These are phyloP conservation scores for Trametes gibbosa DNA, from an alignment of 768 basidiomycete genomes.

Conservation along the genomic window DNA sequence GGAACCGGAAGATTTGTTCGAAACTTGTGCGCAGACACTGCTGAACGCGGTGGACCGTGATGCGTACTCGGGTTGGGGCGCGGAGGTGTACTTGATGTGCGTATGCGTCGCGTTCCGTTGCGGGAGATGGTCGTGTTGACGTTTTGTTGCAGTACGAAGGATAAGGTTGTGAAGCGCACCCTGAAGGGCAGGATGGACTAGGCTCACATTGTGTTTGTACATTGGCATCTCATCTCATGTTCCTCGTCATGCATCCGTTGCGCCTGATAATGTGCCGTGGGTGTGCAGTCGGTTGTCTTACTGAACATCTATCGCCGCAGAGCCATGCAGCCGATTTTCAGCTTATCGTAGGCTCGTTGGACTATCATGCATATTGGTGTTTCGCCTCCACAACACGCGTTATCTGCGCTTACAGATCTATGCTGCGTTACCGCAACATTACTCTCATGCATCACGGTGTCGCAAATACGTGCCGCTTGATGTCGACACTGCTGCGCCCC, in stretches of 20 bases:
- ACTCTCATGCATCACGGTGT: no score
- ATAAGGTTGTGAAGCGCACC: conserved; percentile 53
- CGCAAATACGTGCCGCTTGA: no score
- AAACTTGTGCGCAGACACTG: conserved; percentile 95
- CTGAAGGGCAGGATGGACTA: conserved; percentile 55
- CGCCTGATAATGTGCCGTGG: background rate
- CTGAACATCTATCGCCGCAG: no score
- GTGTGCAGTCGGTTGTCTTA: background rate
- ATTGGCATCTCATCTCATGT: conserved; percentile 15
- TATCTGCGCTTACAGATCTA: no score
- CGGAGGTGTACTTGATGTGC: conserved; percentile 92
- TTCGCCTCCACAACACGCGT: no score
- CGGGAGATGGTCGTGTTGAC: background rate
- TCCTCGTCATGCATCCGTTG: background rate
- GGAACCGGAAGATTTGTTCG: conserved; percentile 94
- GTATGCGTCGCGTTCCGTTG: conserved; percentile 29
- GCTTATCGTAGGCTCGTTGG: no score
- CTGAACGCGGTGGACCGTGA: conserved; percentile 95
- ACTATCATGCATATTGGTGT: no score
- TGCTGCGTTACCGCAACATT: no score
- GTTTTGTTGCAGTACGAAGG: conserved; percentile 36
- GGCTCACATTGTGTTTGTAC: conserved; percentile 14
- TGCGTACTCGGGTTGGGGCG: conserved; percentile 97
- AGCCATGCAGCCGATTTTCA: no score
- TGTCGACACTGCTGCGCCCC: no score